phyloP scores from a whole-genome alignment of 2,329 filamentous ascomycete species.

The Epichloe hybrida region DNA sequence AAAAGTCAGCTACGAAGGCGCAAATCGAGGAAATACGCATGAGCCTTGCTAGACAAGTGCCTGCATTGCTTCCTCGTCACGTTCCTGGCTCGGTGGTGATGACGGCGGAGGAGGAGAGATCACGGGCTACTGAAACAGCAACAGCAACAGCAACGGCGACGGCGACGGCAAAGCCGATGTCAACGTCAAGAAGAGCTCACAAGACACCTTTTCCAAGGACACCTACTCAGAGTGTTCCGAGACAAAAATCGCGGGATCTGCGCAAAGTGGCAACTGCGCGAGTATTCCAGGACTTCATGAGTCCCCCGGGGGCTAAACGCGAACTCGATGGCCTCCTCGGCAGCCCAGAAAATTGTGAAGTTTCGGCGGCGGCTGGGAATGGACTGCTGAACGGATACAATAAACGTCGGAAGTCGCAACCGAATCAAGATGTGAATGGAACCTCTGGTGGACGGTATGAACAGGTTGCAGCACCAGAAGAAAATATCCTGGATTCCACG shows the following conservation, averaged over 20 bases:
- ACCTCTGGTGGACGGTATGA: not conserved
- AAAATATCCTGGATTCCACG: not conserved
- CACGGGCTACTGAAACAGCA: not conserved
- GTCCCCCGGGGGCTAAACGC: not conserved
- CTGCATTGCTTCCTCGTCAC: constrained; percentile 1
- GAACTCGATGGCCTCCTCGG: not conserved
- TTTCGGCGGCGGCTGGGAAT: not conserved
- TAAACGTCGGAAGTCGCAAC: not conserved
- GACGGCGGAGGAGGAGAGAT: not conserved
- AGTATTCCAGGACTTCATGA: not conserved
- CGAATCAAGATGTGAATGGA: not conserved
- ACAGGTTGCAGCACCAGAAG: not conserved
- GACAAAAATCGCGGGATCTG: not conserved
- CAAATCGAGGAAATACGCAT: not conserved
- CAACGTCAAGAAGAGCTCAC: not conserved
- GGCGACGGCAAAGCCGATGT: not conserved
- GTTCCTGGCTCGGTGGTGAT: constrained; percentile 1
- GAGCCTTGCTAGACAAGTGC: constrained; percentile 1
- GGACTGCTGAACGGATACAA: not conserved
- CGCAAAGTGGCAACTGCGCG: not conserved
- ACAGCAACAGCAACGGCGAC: not conserved
- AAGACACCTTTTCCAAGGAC: not conserved
- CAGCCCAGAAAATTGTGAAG: not conserved
- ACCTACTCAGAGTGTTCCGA: not conserved
- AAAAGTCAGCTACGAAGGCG: not conserved